Evolutionary conservation across 1,284 basidiomycete genomes (phyloP).

Genomic region (Naganishia sp.): DNA sequence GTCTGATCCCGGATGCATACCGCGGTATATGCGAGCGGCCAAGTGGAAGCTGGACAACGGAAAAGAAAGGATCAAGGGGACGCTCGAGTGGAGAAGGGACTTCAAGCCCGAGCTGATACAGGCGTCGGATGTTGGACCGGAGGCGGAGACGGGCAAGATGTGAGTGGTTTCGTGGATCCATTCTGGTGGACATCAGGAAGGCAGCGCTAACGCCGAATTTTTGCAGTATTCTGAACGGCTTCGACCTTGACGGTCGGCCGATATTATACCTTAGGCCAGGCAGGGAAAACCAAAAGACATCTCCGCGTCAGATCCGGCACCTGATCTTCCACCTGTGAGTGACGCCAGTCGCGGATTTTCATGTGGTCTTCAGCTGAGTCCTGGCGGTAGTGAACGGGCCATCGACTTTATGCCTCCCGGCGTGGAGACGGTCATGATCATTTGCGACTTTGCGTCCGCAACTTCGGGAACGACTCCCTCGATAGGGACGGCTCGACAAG

Average conservation of each 20-base stretch:
- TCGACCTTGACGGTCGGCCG: constrained; percentile 76
- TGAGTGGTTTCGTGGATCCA: constrained; percentile 52
- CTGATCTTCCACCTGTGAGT: constrained; percentile 78
- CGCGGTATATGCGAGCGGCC: constrained; percentile 77
- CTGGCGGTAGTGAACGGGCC: constrained; percentile 67
- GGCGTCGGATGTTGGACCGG: constrained; percentile 70
- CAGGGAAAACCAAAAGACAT: constrained; percentile 73
- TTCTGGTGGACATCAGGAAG: constrained; percentile 5
- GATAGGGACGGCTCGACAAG: constrained; percentile 73
- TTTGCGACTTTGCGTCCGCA: constrained; percentile 79
- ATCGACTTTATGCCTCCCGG: constrained; percentile 81
- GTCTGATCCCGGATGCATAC: constrained; percentile 68
- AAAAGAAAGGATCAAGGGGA: constrained; percentile 72
- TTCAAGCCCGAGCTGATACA: constrained; percentile 77
- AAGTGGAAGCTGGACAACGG: constrained; percentile 78
- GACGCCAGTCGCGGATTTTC: background rate
- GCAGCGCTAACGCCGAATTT: background rate
- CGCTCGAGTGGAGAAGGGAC: constrained; percentile 76
- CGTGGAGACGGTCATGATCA: constrained; percentile 75
- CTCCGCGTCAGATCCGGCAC: constrained; percentile 74
- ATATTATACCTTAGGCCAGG: constrained; percentile 82
- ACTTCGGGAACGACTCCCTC: constrained; percentile 78
- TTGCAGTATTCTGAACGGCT: constrained; percentile 72
- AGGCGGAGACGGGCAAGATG: constrained; percentile 84
- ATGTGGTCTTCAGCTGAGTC: background rate